Evolutionary conservation across 169 alveolate genomes (phyloP).

Genomic region (Theileria sp.): DNA sequence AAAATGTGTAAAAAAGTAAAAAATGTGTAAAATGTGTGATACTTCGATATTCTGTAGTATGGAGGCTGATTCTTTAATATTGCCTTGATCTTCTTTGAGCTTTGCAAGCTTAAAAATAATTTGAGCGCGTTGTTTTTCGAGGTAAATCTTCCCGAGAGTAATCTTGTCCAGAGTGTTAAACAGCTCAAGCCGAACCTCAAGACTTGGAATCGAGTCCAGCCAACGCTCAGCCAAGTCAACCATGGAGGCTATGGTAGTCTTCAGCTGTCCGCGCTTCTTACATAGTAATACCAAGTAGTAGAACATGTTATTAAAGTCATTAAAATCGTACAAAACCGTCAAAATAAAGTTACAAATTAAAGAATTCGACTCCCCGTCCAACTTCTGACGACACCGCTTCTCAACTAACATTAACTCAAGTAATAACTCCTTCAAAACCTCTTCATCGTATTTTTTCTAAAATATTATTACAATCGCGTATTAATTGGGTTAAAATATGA

Average conservation of each 20-base stretch:
- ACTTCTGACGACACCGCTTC: slow-evolving; percentile 70
- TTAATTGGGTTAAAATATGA: not conserved
- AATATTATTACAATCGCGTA: not conserved
- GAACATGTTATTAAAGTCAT: slow-evolving; percentile 60
- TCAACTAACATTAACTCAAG: slow-evolving; percentile 66
- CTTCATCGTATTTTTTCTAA: slow-evolving; percentile 30
- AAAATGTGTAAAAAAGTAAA: too few species aligned
- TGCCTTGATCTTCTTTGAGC: slow-evolving; percentile 70
- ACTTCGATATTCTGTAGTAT: slow-evolving; percentile 70
- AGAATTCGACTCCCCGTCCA: slow-evolving; percentile 73
- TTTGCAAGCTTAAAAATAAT: slow-evolving; percentile 61
- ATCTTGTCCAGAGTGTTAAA: slow-evolving; percentile 64
- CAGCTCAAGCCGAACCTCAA: slow-evolving; percentile 56
- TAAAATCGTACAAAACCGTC: slow-evolving; percentile 54
- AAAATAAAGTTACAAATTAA: slow-evolving; percentile 65
- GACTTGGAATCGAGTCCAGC: slow-evolving; percentile 54
- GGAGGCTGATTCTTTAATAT: slow-evolving; percentile 70
- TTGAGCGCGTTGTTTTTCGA: slow-evolving; percentile 75
- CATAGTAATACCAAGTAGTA: slow-evolving; percentile 67
- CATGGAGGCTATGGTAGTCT: slow-evolving; percentile 68
- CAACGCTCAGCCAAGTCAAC: slow-evolving; percentile 65
- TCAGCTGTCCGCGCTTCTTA: slow-evolving; percentile 71
- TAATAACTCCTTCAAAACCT: slow-evolving; percentile 41
- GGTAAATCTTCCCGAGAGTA: slow-evolving; percentile 74
- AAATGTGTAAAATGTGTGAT: too few species aligned